These are phyloP conservation scores for Daldinia loculata DNA, from an alignment of 495 filamentous ascomycete genomes.

Conservation along the genomic window DNA sequence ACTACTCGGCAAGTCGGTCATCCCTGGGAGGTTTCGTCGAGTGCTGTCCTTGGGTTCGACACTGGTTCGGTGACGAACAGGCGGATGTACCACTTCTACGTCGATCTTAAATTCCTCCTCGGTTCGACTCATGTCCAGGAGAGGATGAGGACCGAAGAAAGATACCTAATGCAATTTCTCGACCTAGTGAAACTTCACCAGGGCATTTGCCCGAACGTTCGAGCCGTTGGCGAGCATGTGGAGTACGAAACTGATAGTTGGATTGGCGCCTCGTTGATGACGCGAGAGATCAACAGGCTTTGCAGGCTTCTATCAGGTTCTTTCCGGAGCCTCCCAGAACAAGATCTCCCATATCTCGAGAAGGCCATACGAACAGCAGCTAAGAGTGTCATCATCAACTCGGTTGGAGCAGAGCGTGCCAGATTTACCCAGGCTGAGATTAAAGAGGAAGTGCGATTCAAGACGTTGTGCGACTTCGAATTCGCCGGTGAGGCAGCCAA, in stretches of 20 bases:
- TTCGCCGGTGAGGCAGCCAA: slow-evolving; percentile 71
- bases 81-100: slow-evolving; percentile 96
- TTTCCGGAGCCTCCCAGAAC: slow-evolving; percentile 71
- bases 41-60: slow-evolving; percentile 89
- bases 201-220: slow-evolving; percentile 92
- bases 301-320: slow-evolving; percentile 88
- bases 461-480: slow-evolving; percentile 76
- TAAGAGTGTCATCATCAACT: slow-evolving; percentile 81
- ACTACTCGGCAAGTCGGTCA: slow-evolving; percentile 95
- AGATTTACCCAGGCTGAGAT: slow-evolving; percentile 90
- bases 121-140: slow-evolving; percentile 86
- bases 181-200: slow-evolving; percentile 95
- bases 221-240: slow-evolving; percentile 92
- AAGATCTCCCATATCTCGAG: slow-evolving; percentile 68
- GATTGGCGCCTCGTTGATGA: slow-evolving; percentile 95
- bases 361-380: slow-evolving; percentile 80
- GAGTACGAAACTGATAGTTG: slow-evolving; percentile 98
- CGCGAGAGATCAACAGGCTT: slow-evolving; percentile 90
- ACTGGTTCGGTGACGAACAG: slow-evolving; percentile 91
- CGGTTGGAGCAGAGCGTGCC: slow-evolving; percentile 85
- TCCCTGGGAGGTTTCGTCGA: slow-evolving; percentile 83
- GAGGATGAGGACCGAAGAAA: slow-evolving; percentile 78
- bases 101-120: slow-evolving; percentile 89
- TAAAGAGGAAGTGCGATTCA: slow-evolving; percentile 83
- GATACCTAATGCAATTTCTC: slow-evolving; percentile 91